Conservation (phyloP, 2,329 filamentous ascomycete species). For the Botryotinia narcissicola region DNA sequence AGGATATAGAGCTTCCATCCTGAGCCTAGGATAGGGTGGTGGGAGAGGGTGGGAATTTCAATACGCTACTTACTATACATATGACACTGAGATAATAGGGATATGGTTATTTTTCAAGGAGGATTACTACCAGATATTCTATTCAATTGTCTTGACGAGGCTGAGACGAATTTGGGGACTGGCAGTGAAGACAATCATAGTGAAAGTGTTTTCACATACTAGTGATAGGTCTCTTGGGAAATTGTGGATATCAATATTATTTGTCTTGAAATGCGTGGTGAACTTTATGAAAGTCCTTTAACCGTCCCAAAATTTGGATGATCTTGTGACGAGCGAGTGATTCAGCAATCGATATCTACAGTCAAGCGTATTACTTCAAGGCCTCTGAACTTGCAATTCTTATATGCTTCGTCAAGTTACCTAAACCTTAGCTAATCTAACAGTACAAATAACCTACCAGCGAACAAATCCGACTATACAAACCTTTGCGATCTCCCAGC, state of each 20-base stretch:
- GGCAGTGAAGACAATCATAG: neutral
- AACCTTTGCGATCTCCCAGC: neutral
- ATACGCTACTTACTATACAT: too few species aligned
- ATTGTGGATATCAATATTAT: neutral
- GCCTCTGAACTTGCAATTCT: too few species aligned
- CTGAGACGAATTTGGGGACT: neutral
- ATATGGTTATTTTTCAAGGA: neutral
- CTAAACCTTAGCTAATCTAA: too few species aligned
- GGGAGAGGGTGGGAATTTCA: too few species aligned
- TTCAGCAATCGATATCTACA: neutral
- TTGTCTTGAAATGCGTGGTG: neutral
- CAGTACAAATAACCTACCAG: accelerated
- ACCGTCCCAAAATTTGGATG: accelerated
- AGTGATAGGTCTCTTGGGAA: neutral
- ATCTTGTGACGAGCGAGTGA: neutral
- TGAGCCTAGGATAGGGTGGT: too few species aligned
- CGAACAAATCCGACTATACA: neutral
- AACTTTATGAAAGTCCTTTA: neutral
- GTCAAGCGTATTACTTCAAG: accelerated
- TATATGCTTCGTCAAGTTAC: too few species aligned
- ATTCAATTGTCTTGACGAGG: neutral
- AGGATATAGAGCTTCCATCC: too few species aligned
- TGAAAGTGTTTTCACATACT: neutral
- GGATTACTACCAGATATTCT: neutral
- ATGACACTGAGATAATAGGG: neutral